Evolutionary conservation across 2,329 filamentous ascomycete genomes (phyloP).

Genomic region (Alternaria novae-zelandiae): DNA sequence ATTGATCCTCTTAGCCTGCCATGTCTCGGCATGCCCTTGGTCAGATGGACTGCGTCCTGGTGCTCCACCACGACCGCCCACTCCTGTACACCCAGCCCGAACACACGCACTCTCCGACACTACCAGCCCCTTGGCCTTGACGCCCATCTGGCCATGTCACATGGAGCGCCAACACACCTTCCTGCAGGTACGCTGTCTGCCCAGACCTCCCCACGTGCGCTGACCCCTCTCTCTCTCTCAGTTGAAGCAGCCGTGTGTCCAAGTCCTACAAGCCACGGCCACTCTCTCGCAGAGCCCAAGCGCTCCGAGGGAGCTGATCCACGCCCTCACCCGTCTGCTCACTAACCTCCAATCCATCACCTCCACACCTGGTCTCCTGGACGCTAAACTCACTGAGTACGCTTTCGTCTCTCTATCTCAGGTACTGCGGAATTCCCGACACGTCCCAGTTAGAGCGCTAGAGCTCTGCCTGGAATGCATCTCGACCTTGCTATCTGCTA

Average conservation of each 20-base stretch:
- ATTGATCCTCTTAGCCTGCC: too few species aligned
- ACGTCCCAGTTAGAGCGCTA: conserved; percentile 72
- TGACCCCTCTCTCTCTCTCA: conserved; percentile 30
- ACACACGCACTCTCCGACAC: neutral
- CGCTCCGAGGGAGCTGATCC: conserved; percentile 55
- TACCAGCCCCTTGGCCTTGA: neutral
- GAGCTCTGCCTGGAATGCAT: conserved; percentile 81
- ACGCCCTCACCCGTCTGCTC: conserved; percentile 56
- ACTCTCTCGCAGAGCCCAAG: conserved; percentile 56
- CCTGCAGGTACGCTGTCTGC: conserved; percentile 37
- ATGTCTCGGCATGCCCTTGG: too few species aligned
- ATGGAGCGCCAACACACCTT: conserved; percentile 52
- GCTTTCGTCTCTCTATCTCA: conserved; percentile 91
- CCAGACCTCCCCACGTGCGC: neutral
- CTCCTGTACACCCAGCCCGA: neutral
- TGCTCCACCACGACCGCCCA: conserved; percentile 2
- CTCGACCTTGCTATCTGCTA: conserved; percentile 73
- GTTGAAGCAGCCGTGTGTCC: conserved; percentile 66
- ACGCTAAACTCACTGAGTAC: conserved; percentile 89
- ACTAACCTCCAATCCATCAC: conserved; percentile 45
- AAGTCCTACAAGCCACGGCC: conserved; percentile 62
- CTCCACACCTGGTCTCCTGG: conserved; percentile 58
- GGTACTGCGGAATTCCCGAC: conserved; percentile 77
- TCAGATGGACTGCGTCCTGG: too few species aligned
- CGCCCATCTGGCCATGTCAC: neutral